Conservation (phyloP, 306 rosid genomes). For the Rosa lucieae region DNA sequence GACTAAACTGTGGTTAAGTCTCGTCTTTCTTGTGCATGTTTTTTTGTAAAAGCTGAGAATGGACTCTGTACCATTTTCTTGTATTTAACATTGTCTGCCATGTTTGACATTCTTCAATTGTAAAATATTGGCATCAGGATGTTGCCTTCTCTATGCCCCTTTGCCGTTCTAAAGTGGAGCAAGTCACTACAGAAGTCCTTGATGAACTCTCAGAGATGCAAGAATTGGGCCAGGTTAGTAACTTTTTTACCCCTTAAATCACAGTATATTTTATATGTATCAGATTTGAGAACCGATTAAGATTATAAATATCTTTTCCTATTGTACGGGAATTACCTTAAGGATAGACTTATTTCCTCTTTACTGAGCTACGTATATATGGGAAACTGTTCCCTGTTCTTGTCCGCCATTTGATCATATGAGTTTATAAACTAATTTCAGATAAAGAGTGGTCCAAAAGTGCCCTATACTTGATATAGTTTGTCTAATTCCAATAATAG, state of each 20-base stretch:
- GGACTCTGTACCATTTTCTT: background rate
- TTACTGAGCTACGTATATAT: background rate
- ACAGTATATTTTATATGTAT: constrained; percentile 7
- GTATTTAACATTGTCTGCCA: background rate
- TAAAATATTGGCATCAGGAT: constrained; percentile 51
- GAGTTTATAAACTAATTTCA: background rate
- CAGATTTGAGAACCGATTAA: constrained; percentile 16
- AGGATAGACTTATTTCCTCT: background rate
- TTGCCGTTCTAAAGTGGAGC: constrained; percentile 82
- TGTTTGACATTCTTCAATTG: constrained; percentile 13
- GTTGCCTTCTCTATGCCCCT: constrained; percentile 92
- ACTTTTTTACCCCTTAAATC: constrained; percentile 12
- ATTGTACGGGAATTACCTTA: background rate
- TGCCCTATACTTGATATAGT: background rate
- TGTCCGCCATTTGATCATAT: background rate
- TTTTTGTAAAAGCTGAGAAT: background rate
- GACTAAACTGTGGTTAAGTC: background rate
- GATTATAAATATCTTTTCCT: constrained; percentile 19
- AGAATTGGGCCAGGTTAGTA: constrained; percentile 85
- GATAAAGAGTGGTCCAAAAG: background rate
- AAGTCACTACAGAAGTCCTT: constrained; percentile 71
- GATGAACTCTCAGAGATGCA: constrained; percentile 94
- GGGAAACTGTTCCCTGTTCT: background rate
- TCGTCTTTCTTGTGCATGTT: background rate
- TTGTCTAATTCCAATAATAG: background rate